Percentiles rank a stretch among this genome's conserved stretches.
phyloP scores from a whole-genome alignment of 768 basidiomycete genomes.

The Collybia nuda region DNA sequence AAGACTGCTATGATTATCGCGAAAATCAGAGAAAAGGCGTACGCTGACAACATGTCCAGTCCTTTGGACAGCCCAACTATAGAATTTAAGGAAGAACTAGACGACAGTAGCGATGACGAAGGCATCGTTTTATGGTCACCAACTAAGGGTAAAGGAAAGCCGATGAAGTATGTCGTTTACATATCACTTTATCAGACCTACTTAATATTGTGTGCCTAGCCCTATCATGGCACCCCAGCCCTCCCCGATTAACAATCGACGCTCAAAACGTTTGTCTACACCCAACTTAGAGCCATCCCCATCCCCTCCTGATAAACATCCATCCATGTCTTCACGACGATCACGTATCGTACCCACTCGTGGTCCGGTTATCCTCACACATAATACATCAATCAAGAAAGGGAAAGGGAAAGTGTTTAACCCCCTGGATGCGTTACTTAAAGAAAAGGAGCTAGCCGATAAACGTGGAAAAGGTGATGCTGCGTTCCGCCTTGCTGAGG shows the following conservation, averaged over 20 bases:
- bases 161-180: constrained; percentile 3
- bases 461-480: constrained; percentile 37
- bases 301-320: constrained; percentile 6
- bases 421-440: constrained; percentile 55
- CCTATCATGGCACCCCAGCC: not conserved
- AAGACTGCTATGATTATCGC: constrained; percentile 63
- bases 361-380: constrained; percentile 8
- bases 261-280: not conserved
- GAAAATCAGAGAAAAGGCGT: constrained; percentile 63
- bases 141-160: constrained; percentile 8
- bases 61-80: constrained; percentile 35
- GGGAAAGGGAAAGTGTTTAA: constrained; percentile 28
- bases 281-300: constrained; percentile 8
- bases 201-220: not conserved
- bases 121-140: constrained; percentile 19
- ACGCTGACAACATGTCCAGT: constrained; percentile 43
- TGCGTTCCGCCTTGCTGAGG: constrained; percentile 47
- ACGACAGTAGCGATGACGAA: constrained; percentile 54
- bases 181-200: not conserved
- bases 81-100: constrained; percentile 43
- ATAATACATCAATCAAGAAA: constrained; percentile 5
- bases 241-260: not conserved
- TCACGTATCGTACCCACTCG: constrained; percentile 6
- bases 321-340: constrained; percentile 9
- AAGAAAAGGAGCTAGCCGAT: constrained; percentile 46